Evolutionary conservation across 176 grass and related monocot genomes (phyloP), one percentile per base, ranked within the genome.

Genomic region (Zea luxurians): DNA sequence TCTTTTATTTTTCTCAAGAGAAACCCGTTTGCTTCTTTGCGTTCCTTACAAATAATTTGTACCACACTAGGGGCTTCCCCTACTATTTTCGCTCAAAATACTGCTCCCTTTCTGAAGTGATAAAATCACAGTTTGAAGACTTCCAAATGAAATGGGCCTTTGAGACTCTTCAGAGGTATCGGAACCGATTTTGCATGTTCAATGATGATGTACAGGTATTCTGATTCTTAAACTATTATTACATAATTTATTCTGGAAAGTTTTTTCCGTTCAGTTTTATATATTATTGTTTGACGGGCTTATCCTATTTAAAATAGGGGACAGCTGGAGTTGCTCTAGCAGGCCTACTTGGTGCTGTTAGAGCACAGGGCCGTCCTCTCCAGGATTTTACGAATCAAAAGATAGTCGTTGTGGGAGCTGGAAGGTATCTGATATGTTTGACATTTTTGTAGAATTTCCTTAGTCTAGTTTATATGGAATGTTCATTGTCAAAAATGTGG

Each of bases 141-240:
- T 98, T 98, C 80, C 96, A 98, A 94, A 98, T 98, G 96, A 98
- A 98, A 87, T 98, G 96, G 96, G 96, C 92, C 68, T 98, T 98
- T 64, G 89, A 95, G 87, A 98, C 96, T 44, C 91, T 98, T 67
- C 89, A 92, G 44, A 91, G 96, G 71, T 98, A 98, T 75, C 87
- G 96, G 27, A 59, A 94, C 45, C 77, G 82, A 85, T 92, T 92
- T 82, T 98, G 95, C 83, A 98, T 92, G 89, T 94, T 98, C 85
- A 98, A 98, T 76, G 91, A 98, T 79, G 92, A 98, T 18, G 83
- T 94, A 50, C 92, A 94, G 81, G 96, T 98, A 84, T 48, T 74
- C 50, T 86, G 63, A 70, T 34, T 65, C 6, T 35, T 47, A n/a
- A 68, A 73, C 55, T 43, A 16, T 65, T 71, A 34, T 27, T 34